Percentiles rank a stretch among this genome's conserved stretches.
Evolutionary conservation across 2,329 filamentous ascomycete species (phyloP).

Genomic region (Cordyceps pruinosa): DNA sequence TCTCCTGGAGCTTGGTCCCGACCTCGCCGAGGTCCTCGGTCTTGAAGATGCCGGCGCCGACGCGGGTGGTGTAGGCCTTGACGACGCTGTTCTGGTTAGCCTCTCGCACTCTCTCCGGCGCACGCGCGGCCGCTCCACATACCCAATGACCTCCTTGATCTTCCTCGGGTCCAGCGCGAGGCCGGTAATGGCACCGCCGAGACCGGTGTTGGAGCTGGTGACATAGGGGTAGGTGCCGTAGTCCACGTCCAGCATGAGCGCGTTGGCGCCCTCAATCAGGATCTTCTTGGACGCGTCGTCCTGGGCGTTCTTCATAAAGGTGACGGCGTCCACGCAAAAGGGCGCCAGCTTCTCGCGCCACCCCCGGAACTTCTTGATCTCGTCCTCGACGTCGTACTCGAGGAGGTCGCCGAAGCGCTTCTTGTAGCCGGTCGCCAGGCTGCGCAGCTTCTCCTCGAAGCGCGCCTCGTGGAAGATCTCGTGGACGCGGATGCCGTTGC

Average conservation of each 20-base stretch:
- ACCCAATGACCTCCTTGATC: conserved; percentile 51
- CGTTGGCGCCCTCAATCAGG: conserved; percentile 58
- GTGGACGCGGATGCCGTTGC: conserved; percentile 59
- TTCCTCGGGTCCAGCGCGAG: conserved; percentile 54
- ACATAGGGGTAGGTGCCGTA: conserved; percentile 32
- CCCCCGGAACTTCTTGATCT: background rate
- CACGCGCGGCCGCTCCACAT: background rate
- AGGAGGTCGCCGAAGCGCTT: background rate
- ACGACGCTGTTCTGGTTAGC: background rate
- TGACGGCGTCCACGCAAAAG: background rate
- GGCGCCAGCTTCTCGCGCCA: background rate
- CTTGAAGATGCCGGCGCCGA: conserved; percentile 58
- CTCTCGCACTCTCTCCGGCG: background rate
- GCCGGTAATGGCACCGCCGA: conserved; percentile 52
- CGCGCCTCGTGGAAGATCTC: conserved; percentile 60
- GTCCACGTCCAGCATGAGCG: conserved; percentile 60
- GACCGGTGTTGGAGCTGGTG: conserved; percentile 7
- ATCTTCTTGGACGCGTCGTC: conserved; percentile 38
- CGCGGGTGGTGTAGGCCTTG: conserved; percentile 45
- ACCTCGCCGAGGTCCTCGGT: conserved; percentile 47
- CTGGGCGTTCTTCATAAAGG: background rate
- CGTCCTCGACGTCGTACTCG: background rate
- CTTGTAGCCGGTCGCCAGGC: background rate
- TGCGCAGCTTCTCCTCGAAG: background rate
- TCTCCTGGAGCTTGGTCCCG: conserved; percentile 40